Conservation (phyloP, 1,139 yeast species). For the Kurtzmaniella quercitrusa region DNA sequence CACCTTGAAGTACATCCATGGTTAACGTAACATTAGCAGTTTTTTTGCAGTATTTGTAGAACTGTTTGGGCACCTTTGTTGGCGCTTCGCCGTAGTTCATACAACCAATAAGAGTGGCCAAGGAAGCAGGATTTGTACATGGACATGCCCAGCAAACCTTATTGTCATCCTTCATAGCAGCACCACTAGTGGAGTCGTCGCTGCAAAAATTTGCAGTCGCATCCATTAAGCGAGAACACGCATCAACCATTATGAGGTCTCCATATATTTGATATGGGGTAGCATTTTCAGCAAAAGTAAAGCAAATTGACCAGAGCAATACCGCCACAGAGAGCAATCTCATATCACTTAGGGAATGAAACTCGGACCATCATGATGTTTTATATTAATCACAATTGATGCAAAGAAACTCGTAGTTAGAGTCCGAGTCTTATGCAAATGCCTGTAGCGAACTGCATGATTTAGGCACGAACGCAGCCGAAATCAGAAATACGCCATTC, state of each 20-base stretch:
- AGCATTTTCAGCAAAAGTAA: not conserved
- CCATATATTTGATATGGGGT: conserved; percentile 1
- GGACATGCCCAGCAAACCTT: conserved; percentile 7
- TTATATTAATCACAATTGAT: not conserved
- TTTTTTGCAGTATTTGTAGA: conserved; percentile 2
- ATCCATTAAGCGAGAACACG: not conserved
- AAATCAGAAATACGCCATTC: not conserved
- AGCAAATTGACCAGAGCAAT: not conserved
- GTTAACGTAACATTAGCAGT: conserved; percentile 6
- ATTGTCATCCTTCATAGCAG: not conserved
- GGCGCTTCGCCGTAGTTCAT: conserved; percentile 3
- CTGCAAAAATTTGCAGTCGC: not conserved
- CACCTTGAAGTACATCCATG: conserved; percentile 10
- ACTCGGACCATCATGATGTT: not conserved
- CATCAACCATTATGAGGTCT: not conserved
- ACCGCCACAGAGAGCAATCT: not conserved
- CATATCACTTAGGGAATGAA: not conserved
- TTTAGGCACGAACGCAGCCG: not conserved
- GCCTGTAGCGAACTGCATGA: not conserved
- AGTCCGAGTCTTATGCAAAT: not conserved
- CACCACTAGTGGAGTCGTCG: not conserved
- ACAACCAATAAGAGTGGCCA: conserved; percentile 15
- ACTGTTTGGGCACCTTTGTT: not conserved
- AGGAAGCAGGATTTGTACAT: conserved; percentile 12
- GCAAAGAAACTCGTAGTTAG: not conserved